phyloP scores from a whole-genome alignment of 2,329 filamentous ascomycete genomes.

The Phoma sp. region DNA sequence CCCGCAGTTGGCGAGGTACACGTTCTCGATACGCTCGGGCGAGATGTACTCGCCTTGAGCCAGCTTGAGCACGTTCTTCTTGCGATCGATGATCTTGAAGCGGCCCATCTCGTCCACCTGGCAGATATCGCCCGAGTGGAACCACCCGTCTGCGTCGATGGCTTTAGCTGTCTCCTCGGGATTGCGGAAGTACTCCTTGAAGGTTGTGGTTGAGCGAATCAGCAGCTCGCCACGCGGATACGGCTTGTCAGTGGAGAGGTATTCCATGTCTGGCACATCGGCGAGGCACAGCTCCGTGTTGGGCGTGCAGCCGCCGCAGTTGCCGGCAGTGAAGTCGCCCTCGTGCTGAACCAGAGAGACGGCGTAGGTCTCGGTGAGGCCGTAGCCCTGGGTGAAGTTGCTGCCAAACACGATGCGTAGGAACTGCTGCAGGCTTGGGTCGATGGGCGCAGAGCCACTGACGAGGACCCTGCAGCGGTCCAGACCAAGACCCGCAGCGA shows the following conservation, averaged over 20 bases:
- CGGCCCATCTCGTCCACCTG: constrained; percentile 83
- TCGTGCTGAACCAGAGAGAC: constrained; percentile 71
- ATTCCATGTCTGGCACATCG: constrained; percentile 95
- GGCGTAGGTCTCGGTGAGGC: constrained; percentile 92
- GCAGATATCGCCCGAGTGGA: constrained; percentile 92
- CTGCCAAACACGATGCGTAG: constrained; percentile 82
- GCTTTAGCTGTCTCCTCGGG: constrained; percentile 83
- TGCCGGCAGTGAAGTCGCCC: constrained; percentile 76
- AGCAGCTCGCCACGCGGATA: constrained; percentile 89
- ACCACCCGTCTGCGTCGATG: constrained; percentile 90
- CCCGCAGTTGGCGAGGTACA: constrained; percentile 81
- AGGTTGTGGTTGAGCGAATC: constrained; percentile 78
- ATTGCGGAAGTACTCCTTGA: constrained; percentile 90
- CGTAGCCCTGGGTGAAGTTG: constrained; percentile 85
- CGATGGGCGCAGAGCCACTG: constrained; percentile 88
- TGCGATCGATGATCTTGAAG: constrained; percentile 91
- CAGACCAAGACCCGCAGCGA: constrained; percentile 80
- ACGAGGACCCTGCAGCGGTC: constrained; percentile 76
- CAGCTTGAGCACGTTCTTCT: constrained; percentile 99
- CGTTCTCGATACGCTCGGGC: constrained; percentile 94
- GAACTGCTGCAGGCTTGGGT: constrained; percentile 87
- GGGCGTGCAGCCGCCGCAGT: constrained; percentile 76
- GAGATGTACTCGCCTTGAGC: constrained; percentile 98
- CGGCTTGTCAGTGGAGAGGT: constrained; percentile 84
- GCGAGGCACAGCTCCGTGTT: constrained; percentile 75